Evolutionary conservation across 2,329 filamentous ascomycete species (phyloP).

Genomic region (Mycosphaerelloides madeirae): DNA sequence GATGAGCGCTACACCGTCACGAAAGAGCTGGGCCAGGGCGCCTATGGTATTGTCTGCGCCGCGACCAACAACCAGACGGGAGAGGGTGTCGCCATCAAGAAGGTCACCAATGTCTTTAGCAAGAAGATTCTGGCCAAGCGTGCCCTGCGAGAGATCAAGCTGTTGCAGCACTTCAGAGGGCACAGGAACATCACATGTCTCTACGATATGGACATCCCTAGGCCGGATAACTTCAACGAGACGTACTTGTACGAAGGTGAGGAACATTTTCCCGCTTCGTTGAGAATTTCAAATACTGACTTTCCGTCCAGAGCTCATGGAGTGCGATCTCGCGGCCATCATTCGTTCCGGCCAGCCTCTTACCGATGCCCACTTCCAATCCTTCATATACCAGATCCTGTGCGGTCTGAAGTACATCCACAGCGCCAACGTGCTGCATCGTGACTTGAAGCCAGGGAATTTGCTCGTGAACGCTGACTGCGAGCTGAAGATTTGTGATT

Average conservation of each 20-base stretch:
- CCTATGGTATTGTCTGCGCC: constrained; percentile 97
- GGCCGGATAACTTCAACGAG: constrained; percentile 97
- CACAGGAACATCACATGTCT: constrained; percentile 79
- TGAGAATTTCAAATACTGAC: background rate
- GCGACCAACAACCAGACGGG: constrained; percentile 85
- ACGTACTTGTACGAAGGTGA: constrained; percentile 96
- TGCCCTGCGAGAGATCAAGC: constrained; percentile 95
- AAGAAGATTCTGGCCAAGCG: constrained; percentile 99
- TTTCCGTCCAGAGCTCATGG: constrained; percentile 78
- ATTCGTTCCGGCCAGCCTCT: constrained; percentile 95
- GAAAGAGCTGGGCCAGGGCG: constrained; percentile 96
- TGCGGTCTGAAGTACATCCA: constrained; percentile 99
- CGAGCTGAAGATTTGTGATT: constrained; percentile 98
- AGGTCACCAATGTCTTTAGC: constrained; percentile 99
- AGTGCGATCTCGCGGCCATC: constrained; percentile 96
- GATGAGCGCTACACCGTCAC: constrained; percentile 98
- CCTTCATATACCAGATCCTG: constrained; percentile 99
- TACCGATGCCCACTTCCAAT: constrained; percentile 98
- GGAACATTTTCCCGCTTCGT: constrained; percentile 20
- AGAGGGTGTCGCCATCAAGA: constrained; percentile 97
- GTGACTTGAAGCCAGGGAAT: constrained; percentile 95
- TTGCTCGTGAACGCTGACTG: constrained; percentile 97
- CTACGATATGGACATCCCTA: constrained; percentile 98
- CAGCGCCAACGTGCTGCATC: constrained; percentile 94
- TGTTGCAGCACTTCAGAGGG: constrained; percentile 89